Evolutionary conservation across 306 rosid species (phyloP), one percentile per base, ranked within the genome.

Genomic region (Pyrus betulifolia): DNA sequence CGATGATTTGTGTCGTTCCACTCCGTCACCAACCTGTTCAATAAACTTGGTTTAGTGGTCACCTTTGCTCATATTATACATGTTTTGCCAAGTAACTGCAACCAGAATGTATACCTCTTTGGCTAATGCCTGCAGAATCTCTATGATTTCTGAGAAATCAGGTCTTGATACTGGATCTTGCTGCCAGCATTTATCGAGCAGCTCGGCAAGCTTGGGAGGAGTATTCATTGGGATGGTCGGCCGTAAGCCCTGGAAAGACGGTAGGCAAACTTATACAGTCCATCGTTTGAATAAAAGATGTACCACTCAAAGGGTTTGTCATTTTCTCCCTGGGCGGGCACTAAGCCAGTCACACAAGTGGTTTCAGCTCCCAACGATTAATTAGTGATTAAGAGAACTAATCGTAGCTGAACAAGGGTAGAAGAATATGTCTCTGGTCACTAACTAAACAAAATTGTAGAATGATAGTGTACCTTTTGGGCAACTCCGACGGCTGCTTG

Each of bases 401-500:
- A 40, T 63, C 61, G 42, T 38, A 38, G 42, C 42, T 7, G 9
- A 38, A 38, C 42, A 38, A 38, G 42, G 42, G 42, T 38, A 38
- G 42, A 38, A 38, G 40, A 38, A 38, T 35, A 35, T 38, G 42
- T 38, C 42, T 38, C 42, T 38, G 42, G 42, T 7, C 42, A 38
- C 42, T 13, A 28, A 38, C 49, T 11, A 15, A 35, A 52, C 55
- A 51, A 51, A 51, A 3, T 23, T 64, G 57, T 33, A 2, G 71
- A 45, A 74, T 64, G 64, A 69, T 33, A 55, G 62, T 71, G 61
- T 85, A 96, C 99, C 97, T 86, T 91, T 72, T 93, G 98, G 71
- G 93, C 97, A 40, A 96, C 99, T 75, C 99, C 99, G 46, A 93
- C 93, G 55, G 98, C 99, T 44, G 99, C 99, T 84, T 96, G 99